A percentile compares a stretch with the other conserved stretches of the same genome.
These are phyloP conservation scores for Colletotrichum sp. DNA, from an alignment of 2,329 filamentous ascomycete genomes.

Conservation along the genomic window DNA sequence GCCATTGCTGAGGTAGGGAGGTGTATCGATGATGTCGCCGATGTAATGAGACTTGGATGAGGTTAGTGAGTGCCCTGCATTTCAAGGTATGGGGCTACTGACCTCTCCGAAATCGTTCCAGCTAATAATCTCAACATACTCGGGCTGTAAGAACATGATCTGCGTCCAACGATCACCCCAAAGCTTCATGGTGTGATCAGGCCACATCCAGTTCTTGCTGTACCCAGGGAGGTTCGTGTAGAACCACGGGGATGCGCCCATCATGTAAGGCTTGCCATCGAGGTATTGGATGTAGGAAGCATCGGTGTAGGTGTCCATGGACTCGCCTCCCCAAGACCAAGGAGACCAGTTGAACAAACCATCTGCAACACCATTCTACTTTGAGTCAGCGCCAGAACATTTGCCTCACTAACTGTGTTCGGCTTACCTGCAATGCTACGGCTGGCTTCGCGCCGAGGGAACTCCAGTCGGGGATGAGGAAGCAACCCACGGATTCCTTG, in stretches of 20 bases:
- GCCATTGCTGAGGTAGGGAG: not conserved
- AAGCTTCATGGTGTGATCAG: not conserved
- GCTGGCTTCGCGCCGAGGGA: not conserved
- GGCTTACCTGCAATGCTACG: not conserved
- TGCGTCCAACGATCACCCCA: not conserved
- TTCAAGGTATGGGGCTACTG: fast-evolving
- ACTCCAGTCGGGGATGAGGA: not conserved
- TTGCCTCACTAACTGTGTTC: fast-evolving
- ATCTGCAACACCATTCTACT: not conserved
- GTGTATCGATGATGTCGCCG: not conserved
- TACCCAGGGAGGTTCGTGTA: not conserved
- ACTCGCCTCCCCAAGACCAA: not conserved
- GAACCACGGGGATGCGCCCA: not conserved
- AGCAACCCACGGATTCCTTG: not conserved
- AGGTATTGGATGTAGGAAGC: not conserved
- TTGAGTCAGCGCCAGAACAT: not conserved
- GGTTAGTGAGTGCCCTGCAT: not conserved
- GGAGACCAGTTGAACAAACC: not conserved
- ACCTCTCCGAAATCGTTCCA: not conserved
- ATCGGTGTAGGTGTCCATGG: not conserved
- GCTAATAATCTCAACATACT: not conserved
- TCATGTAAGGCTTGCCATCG: not conserved
- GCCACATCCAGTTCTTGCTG: not conserved
- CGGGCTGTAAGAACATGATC: not conserved
- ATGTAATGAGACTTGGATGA: not conserved